These are phyloP conservation scores for Trichoderma atroviride DNA, from an alignment of 2,329 filamentous ascomycete genomes.

Conservation along the genomic window DNA sequence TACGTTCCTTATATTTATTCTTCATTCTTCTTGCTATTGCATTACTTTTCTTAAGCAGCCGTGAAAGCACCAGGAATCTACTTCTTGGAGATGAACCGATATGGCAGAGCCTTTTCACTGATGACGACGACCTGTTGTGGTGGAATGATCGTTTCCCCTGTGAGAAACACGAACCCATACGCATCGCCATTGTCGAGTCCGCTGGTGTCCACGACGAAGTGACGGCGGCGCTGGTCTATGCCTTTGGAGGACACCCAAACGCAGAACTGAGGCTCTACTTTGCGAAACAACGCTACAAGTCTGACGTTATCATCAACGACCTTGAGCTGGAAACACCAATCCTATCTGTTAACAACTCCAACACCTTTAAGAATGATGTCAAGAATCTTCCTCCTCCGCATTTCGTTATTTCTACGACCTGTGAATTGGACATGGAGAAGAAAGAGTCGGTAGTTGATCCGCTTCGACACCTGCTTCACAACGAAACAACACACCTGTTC, in stretches of 20 bases:
- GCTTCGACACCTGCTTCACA: constrained; percentile 12
- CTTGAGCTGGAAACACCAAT: constrained; percentile 18
- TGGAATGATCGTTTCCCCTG: constrained; percentile 20
- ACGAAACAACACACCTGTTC: constrained; percentile 18
- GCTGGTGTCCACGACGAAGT: constrained; percentile 20
- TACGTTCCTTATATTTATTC: constrained; percentile 19
- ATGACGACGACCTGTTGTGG: constrained; percentile 10
- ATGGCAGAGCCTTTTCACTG: constrained; percentile 13
- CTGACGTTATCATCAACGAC: constrained; percentile 17
- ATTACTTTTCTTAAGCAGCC: constrained; percentile 21
- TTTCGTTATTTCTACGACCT: constrained; percentile 19
- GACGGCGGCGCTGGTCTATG: constrained; percentile 21
- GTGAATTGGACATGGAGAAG: constrained; percentile 23
- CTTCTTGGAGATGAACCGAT: constrained; percentile 1
- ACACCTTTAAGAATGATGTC: constrained; percentile 17
- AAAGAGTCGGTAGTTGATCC: constrained; percentile 13
- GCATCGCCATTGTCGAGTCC: constrained; percentile 22
- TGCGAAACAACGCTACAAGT: constrained; percentile 16
- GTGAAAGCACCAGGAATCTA: constrained; percentile 1
- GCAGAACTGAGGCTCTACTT: constrained; percentile 18
- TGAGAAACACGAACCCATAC: constrained; percentile 19
- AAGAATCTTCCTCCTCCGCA: constrained; percentile 8
- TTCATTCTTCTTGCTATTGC: constrained; percentile 20
- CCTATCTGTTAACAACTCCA: constrained; percentile 16
- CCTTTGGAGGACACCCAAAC: constrained; percentile 22